phyloP scores from a whole-genome alignment of 768 basidiomycete species.

The Amanita inopinata region DNA sequence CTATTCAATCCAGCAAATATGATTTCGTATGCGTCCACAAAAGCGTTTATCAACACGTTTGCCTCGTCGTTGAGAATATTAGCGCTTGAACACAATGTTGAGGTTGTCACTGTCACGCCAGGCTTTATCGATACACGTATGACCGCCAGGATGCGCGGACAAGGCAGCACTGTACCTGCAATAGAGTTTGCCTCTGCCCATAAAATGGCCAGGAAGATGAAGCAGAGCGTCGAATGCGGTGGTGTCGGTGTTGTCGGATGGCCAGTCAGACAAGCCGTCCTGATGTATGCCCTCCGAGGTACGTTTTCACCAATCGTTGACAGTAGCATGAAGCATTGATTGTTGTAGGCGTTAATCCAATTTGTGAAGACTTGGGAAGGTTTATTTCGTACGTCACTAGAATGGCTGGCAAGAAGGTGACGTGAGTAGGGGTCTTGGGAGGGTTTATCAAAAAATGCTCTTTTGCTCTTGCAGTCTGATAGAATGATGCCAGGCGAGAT shows the following conservation, averaged over 20 bases:
- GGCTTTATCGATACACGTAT: constrained; percentile 21
- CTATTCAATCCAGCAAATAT: constrained; percentile 22
- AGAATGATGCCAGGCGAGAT: too few relatives aligned
- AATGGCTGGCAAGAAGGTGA: constrained; percentile 17
- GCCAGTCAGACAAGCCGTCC: constrained; percentile 16
- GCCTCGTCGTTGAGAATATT: constrained; percentile 19
- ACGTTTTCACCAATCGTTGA: not conserved
- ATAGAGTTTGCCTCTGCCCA: constrained; percentile 14
- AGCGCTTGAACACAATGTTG: constrained; percentile 16
- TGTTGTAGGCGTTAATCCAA: constrained; percentile 17
- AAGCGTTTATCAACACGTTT: constrained; percentile 23
- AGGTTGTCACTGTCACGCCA: constrained; percentile 20
- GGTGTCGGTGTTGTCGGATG: constrained; percentile 20
- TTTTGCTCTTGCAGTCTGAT: too few relatives aligned
- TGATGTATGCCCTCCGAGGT: constrained; percentile 19
- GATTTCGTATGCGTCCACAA: constrained; percentile 23
- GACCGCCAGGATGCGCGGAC: constrained; percentile 18
- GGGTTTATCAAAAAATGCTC: too few relatives aligned
- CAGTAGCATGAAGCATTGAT: not conserved
- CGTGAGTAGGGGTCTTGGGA: constrained; percentile 8
- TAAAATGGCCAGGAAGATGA: constrained; percentile 18
- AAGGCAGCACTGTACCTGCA: constrained; percentile 15
- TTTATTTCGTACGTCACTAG: constrained; percentile 15
- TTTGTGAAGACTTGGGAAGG: constrained; percentile 18
- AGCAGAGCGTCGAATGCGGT: constrained; percentile 17